Percentiles rank a stretch among this genome's conserved stretches.
These are phyloP conservation scores for Trichoderma asperelloides DNA, from an alignment of 495 filamentous ascomycete genomes.

Conservation along the genomic window DNA sequence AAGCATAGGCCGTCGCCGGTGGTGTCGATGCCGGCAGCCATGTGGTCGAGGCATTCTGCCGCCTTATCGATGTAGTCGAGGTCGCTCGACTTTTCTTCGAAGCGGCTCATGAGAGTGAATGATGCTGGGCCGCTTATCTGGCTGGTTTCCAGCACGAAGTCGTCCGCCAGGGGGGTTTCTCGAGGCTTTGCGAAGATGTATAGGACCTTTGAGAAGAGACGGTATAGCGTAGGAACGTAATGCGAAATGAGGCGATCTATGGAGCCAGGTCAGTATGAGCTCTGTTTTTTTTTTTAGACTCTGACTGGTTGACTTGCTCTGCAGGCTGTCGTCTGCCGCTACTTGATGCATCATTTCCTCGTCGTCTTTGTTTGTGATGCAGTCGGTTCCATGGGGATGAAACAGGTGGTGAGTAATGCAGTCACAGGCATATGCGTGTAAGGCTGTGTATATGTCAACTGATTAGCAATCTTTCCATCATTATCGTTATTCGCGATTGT, in stretches of 20 bases:
- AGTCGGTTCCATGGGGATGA: slow-evolving; percentile 50
- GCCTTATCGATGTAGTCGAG: slow-evolving; percentile 34
- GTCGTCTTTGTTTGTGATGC: slow-evolving; percentile 40
- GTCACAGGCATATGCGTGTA: slow-evolving; percentile 59
- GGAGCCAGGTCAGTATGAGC: not conserved
- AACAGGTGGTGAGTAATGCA: slow-evolving; percentile 58
- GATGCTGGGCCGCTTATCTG: slow-evolving; percentile 24
- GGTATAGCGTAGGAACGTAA: slow-evolving; percentile 32
- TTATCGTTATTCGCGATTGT: not conserved
- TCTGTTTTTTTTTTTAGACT: no score
- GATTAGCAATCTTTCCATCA: not conserved
- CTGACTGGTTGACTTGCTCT: slow-evolving; percentile 32
- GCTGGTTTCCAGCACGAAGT: slow-evolving; percentile 31
- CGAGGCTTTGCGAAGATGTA: slow-evolving; percentile 34
- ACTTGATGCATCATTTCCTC: slow-evolving; percentile 56
- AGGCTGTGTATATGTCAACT: slow-evolving; percentile 12
- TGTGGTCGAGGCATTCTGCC: slow-evolving; percentile 41
- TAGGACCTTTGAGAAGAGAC: slow-evolving; percentile 27
- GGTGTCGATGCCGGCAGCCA: slow-evolving; percentile 58
- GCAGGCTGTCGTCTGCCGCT: slow-evolving; percentile 54
- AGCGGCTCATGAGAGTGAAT: slow-evolving; percentile 38
- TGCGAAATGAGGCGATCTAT: slow-evolving; percentile 35
- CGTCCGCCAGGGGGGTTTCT: slow-evolving; percentile 36
- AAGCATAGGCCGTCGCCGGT: slow-evolving; percentile 58
- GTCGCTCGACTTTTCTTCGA: slow-evolving; percentile 23